Evolutionary conservation across 441 rosid species (phyloP).

Genomic region (Flueggea neowawraea): DNA sequence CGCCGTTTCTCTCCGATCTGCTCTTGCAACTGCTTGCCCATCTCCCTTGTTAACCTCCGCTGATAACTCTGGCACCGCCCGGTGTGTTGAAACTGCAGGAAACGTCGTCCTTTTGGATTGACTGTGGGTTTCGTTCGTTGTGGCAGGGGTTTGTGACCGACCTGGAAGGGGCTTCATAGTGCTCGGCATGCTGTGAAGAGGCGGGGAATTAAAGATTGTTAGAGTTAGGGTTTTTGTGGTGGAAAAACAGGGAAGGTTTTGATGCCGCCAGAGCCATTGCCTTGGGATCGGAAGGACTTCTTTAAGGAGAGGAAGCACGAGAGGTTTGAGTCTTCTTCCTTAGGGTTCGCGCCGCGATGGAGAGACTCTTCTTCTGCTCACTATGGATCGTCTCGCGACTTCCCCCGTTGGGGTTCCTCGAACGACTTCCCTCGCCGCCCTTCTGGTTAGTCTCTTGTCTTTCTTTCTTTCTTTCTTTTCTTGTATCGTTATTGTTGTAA

Average conservation of each 20-base stretch:
- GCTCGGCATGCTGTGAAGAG: no score
- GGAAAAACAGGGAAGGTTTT: constrained; percentile 25
- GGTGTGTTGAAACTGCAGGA: no score
- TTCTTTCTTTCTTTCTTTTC: neutral
- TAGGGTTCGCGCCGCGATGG: constrained; percentile 69
- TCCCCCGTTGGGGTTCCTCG: constrained; percentile 53
- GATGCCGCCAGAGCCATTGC: constrained; percentile 96
- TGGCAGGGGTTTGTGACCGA: no score
- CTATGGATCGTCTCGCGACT: constrained; percentile 51
- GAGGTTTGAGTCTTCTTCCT: constrained; percentile 55
- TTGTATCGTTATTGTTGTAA: neutral
- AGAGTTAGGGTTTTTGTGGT: constrained; percentile 38
- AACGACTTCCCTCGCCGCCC: constrained; percentile 67
- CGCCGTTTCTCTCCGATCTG: neutral
- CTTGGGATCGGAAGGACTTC: constrained; percentile 92
- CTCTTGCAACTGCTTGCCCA: neutral
- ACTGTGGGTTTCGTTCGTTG: no score
- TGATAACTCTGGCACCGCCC: no score
- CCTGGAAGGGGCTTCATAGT: no score
- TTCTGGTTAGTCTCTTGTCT: constrained; percentile 43
- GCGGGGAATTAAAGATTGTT: neutral
- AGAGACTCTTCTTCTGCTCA: constrained; percentile 59
- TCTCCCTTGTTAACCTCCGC: no score
- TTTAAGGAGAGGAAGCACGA: constrained; percentile 90
- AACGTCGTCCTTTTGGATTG: no score